phyloP scores from a whole-genome alignment of 768 basidiomycete species.

The Lactarius sanguifluus region DNA sequence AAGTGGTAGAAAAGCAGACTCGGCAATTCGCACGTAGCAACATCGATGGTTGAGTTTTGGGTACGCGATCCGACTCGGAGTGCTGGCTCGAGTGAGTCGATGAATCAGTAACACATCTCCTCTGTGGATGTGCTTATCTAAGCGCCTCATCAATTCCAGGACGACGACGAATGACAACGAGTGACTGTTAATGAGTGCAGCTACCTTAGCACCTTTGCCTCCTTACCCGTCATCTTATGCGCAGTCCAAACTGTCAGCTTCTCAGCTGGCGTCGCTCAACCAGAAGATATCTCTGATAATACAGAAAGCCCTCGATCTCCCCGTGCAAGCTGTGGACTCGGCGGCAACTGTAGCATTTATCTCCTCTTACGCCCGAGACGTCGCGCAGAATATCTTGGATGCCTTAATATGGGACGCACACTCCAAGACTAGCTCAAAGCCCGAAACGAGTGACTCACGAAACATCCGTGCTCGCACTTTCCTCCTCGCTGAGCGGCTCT shows the following conservation, averaged over 20 bases:
- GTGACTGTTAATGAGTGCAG: not conserved
- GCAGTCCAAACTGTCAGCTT: slow-evolving; percentile 50
- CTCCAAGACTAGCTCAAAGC: slow-evolving; percentile 20
- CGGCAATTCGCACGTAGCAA: too few relatives aligned
- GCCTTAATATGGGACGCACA: slow-evolving; percentile 56
- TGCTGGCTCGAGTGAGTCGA: not conserved
- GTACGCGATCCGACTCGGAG: not conserved
- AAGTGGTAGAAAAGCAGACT: too few relatives aligned
- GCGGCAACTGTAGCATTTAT: slow-evolving; percentile 50
- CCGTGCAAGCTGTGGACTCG: slow-evolving; percentile 47
- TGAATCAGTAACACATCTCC: not conserved
- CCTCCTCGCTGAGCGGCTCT: slow-evolving; percentile 56
- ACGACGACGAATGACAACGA: not conserved
- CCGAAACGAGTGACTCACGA: slow-evolving; percentile 39
- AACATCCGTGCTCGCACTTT: slow-evolving; percentile 51
- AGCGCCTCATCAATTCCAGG: not conserved
- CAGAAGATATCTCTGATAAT: slow-evolving; percentile 49
- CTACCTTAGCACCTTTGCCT: slow-evolving; percentile 43
- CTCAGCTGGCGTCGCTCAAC: slow-evolving; percentile 51
- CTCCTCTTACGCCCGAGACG: slow-evolving; percentile 56
- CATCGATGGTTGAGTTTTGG: too few relatives aligned
- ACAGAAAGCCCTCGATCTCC: slow-evolving; percentile 47
- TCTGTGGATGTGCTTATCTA: not conserved
- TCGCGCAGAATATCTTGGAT: slow-evolving; percentile 52
- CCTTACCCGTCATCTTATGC: slow-evolving; percentile 53